Evolutionary conservation across 1,284 basidiomycete genomes (phyloP).

Genomic region (Cystobasidium slooffiae): DNA sequence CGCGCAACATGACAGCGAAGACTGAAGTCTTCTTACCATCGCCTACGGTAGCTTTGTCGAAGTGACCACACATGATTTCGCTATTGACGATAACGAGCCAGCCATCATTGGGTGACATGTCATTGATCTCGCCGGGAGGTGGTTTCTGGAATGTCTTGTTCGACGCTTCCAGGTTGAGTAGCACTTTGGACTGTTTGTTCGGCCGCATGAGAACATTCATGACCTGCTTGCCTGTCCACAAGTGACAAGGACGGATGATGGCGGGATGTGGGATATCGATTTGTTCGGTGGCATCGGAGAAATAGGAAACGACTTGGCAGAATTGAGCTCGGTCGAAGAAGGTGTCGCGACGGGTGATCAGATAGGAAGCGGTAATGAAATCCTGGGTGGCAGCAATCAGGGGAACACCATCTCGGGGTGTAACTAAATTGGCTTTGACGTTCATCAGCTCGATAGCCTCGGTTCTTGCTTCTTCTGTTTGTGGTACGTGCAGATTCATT

Average conservation of each 20-base stretch:
- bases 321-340: conserved; percentile 96
- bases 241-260: conserved; percentile 86
- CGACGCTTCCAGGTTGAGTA: conserved; percentile 95
- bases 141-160: conserved; percentile 93
- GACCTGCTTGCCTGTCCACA: conserved; percentile 99
- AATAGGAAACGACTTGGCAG: conserved; percentile 93
- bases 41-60: conserved; percentile 98
- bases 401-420: conserved; percentile 95
- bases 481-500: conserved; percentile 99
- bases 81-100: conserved; percentile 97
- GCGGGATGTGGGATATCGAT: conserved; percentile 95
- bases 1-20: conserved; percentile 95
- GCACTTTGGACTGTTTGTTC: conserved; percentile 78
- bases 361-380: conserved; percentile 96
- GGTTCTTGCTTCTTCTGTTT: conserved; percentile 97
- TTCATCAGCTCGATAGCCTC: conserved; percentile 98
- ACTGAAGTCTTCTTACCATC: conserved; percentile 99
- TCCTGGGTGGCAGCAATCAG: conserved; percentile 98
- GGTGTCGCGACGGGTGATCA: conserved; percentile 88
- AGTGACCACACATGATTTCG: conserved; percentile 98
- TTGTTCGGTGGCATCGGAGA: conserved; percentile 86
- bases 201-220: conserved; percentile 97
- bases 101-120: conserved; percentile 96
- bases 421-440: conserved; percentile 96
- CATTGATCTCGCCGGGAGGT: conserved; percentile 64